Evolutionary conservation across 768 basidiomycete species (phyloP).

Genomic region (Epithele typhae): DNA sequence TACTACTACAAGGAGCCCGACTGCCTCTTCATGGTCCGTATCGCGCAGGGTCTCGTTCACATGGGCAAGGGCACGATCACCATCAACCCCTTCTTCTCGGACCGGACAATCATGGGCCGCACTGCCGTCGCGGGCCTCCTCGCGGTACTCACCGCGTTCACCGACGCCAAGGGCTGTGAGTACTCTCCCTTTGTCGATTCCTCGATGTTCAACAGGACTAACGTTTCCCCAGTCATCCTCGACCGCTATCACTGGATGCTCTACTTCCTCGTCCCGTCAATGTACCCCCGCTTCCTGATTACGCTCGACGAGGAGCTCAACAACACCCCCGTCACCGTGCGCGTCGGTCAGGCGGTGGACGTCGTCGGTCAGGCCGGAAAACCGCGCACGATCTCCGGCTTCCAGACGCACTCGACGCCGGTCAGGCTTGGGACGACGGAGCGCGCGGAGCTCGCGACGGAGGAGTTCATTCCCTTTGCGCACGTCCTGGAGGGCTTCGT

Average conservation of each 20-base stretch:
- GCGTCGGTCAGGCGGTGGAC: constrained; percentile 95
- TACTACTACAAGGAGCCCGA: constrained; percentile 98
- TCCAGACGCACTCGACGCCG: constrained; percentile 97
- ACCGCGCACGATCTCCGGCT: constrained; percentile 92
- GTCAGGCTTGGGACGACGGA: constrained; percentile 94
- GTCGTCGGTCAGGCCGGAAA: constrained; percentile 98
- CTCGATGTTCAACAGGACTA: too few species aligned
- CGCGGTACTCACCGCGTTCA: constrained; percentile 87
- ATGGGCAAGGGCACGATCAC: constrained; percentile 99
- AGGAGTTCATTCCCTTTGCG: constrained; percentile 91
- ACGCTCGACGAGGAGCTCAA: constrained; percentile 92
- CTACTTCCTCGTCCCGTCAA: constrained; percentile 91
- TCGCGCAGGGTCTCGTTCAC: constrained; percentile 95
- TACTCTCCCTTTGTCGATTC: too few species aligned
- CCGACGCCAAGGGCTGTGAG: constrained; percentile 90
- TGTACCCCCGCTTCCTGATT: constrained; percentile 98
- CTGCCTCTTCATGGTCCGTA: constrained; percentile 92
- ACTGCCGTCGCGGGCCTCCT: constrained; percentile 88
- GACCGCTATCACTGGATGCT: constrained; percentile 99
- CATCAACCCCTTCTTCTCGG: constrained; percentile 94
- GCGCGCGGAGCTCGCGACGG: constrained; percentile 92
- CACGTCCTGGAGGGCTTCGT: constrained; percentile 92
- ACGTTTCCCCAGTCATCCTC: constrained; percentile 64
- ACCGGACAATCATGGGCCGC: constrained; percentile 85
- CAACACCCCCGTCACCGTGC: constrained; percentile 82